Conservation (phyloP, 2,329 filamentous ascomycete genomes). For the Periglandula ipomoeae region DNA sequence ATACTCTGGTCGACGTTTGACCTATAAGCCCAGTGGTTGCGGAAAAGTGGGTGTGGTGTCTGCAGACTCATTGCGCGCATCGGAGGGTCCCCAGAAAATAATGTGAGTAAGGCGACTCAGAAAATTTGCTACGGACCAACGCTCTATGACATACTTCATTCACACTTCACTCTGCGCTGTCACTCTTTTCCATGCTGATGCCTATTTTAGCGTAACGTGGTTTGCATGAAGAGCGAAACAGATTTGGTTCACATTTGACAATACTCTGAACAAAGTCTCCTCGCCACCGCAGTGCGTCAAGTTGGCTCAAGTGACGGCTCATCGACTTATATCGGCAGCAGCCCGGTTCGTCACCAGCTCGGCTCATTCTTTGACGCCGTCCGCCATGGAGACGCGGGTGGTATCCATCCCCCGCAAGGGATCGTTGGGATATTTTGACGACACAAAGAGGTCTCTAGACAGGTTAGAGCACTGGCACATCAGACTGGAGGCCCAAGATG, state of each 20-base stretch:
- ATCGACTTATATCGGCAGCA: constrained; percentile 18
- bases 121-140: neutral
- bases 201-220: no score
- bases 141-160: neutral
- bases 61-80: neutral
- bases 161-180: no score
- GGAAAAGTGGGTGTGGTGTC: neutral
- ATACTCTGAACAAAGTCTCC: neutral
- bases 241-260: no score
- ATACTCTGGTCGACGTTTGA: no score
- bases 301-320: constrained; percentile 1
- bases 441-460: constrained; percentile 16
- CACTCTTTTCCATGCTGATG: no score
- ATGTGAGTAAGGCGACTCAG: neutral
- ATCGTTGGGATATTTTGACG: constrained; percentile 26
- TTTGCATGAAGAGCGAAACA: no score
- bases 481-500: constrained; percentile 18
- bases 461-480: constrained; percentile 36
- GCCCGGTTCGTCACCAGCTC: constrained; percentile 6
- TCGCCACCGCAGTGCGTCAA: neutral
- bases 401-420: constrained; percentile 23
- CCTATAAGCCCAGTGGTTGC: no score
- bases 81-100: neutral
- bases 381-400: constrained; percentile 31
- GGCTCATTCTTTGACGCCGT: neutral